A percentile compares a stretch with the other conserved stretches of the same genome.
These are phyloP conservation scores for Ramularia endophylla DNA, from an alignment of 2,329 filamentous ascomycete genomes.

Conservation along the genomic window DNA sequence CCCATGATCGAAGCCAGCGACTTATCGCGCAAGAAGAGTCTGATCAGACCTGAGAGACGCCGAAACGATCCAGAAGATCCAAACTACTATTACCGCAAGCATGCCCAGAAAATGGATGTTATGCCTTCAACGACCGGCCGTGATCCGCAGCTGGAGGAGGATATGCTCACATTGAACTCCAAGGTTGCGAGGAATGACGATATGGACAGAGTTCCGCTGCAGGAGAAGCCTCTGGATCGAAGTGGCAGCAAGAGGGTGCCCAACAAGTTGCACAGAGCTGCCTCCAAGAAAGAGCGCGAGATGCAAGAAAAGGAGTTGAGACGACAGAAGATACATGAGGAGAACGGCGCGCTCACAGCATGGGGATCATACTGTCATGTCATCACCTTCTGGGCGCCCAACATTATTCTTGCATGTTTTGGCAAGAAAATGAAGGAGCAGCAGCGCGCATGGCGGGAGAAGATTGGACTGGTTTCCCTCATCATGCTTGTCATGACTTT, in stretches of 20 bases:
- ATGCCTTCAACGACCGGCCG: conserved; percentile 88
- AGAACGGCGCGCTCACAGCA: conserved; percentile 71
- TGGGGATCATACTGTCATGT: conserved; percentile 96
- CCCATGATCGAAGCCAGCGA: conserved; percentile 48
- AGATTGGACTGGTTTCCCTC: conserved; percentile 93
- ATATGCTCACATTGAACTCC: conserved; percentile 45
- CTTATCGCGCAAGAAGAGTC: conserved; percentile 69
- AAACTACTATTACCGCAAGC: conserved; percentile 92
- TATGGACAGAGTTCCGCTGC: conserved; percentile 17
- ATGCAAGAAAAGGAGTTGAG: conserved; percentile 49
- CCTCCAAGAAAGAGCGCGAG: conserved; percentile 56
- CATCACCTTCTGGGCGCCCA: conserved; percentile 90
- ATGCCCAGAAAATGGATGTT: conserved; percentile 87
- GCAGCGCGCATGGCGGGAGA: conserved; percentile 91
- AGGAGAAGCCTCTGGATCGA: conserved; percentile 27
- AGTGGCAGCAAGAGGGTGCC: conserved; percentile 27
- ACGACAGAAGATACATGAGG: conserved; percentile 54
- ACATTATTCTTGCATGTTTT: conserved; percentile 76
- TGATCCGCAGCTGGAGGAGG: conserved; percentile 71
- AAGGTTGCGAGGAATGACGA: not conserved
- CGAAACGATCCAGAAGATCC: conserved; percentile 81
- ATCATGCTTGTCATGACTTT: conserved; percentile 81
- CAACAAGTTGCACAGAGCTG: conserved; percentile 51
- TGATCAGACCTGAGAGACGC: conserved; percentile 83
- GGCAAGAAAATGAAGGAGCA: conserved; percentile 81